These are phyloP conservation scores for Miscanthus sacchariflorus DNA, from an alignment of 202 grass and related monocot genomes.

Conservation along the genomic window DNA sequence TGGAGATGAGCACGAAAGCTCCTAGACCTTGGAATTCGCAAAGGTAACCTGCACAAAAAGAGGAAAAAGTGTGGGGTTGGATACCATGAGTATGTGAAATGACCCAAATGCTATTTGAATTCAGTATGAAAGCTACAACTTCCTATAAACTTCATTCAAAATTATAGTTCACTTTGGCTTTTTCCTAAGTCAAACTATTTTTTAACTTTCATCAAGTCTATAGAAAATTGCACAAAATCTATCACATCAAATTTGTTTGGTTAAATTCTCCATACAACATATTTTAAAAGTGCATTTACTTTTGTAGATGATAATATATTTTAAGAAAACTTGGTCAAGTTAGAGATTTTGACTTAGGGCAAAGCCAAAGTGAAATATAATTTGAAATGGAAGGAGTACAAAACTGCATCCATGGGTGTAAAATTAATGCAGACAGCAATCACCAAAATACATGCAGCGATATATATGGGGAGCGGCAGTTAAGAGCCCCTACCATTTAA, in stretches of 20 bases:
- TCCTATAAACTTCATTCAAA: background rate
- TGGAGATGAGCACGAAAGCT: background rate
- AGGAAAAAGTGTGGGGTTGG: background rate
- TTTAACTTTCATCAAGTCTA: background rate
- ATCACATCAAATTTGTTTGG: background rate
- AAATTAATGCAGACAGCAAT: background rate
- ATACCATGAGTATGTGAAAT: background rate
- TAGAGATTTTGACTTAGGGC: background rate
- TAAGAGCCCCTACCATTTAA: slow-evolving; percentile 43
- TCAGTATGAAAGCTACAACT: background rate
- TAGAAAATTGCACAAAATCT: background rate
- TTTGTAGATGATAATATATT: background rate
- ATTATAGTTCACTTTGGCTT: background rate
- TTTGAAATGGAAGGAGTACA: background rate
- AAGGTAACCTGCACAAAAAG: slow-evolving; percentile 32
- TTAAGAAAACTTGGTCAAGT: background rate
- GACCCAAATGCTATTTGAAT: background rate
- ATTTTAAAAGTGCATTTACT: background rate
- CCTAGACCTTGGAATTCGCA: slow-evolving; percentile 1
- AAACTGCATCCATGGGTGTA: background rate
- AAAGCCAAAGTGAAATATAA: background rate
- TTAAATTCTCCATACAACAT: background rate
- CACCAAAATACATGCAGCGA: background rate
- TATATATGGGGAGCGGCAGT: background rate
- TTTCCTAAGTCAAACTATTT: background rate